Conservation (phyloP, 768 basidiomycete species). For the Boletus rubropictus region DNA sequence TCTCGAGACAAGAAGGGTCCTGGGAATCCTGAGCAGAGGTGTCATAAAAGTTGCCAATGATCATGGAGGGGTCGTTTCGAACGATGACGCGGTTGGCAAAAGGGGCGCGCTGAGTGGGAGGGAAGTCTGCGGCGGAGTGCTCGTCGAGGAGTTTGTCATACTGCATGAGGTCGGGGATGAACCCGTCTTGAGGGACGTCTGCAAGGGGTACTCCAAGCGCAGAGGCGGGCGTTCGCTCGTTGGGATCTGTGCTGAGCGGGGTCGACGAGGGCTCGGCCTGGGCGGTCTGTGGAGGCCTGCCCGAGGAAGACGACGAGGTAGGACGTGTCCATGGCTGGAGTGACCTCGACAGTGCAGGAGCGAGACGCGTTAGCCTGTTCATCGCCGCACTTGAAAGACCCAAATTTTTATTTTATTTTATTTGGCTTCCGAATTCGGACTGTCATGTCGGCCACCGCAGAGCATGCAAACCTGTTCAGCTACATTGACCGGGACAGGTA, state of each 20-base stretch:
- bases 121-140: conserved; percentile 48
- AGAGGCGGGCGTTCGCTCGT: conserved; percentile 1
- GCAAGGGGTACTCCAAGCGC: conserved; percentile 15
- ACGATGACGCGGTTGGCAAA: conserved; percentile 59
- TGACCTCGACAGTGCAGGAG: conserved; percentile 11
- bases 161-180: conserved; percentile 57
- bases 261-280: conserved; percentile 3
- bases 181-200: conserved; percentile 22
- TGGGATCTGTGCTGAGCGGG: neutral
- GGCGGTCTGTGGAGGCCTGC: neutral
- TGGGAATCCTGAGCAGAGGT: conserved; percentile 8
- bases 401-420: conserved; percentile 22
- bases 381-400: conserved; percentile 9
- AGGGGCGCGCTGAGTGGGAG: conserved; percentile 46
- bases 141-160: conserved; percentile 59
- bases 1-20: conserved; percentile 1
- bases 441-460: conserved; percentile 24
- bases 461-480: conserved; percentile 49
- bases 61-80: conserved; percentile 69
- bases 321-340: conserved; percentile 8
- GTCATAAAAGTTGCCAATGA: conserved; percentile 35
- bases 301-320: conserved; percentile 10
- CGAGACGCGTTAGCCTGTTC: conserved; percentile 22
- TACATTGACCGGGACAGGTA: conserved; percentile 66
- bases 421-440: conserved; percentile 12